Conservation (phyloP, 495 filamentous ascomycete genomes). For the Mycothermus thermophilus region DNA sequence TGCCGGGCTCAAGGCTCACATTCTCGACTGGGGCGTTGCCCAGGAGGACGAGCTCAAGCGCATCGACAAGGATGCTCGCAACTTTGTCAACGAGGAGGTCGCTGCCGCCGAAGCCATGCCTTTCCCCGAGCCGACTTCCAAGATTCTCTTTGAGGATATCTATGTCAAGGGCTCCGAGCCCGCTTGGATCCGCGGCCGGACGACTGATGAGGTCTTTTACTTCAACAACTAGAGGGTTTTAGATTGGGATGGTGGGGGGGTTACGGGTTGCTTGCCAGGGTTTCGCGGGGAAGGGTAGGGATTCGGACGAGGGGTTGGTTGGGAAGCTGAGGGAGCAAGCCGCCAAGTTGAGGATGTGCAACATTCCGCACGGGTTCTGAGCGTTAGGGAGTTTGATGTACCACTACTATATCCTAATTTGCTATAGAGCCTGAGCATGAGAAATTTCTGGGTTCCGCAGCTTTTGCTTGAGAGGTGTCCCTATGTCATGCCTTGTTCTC, state of each 20-base stretch:
- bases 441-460: constrained; percentile 1
- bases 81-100: constrained; percentile 78
- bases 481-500: too few relatives aligned
- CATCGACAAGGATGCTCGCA: constrained; percentile 84
- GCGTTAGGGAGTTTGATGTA: constrained; percentile 8
- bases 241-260: neutral
- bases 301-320: too few relatives aligned
- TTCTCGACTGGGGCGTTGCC: constrained; percentile 85
- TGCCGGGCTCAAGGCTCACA: constrained; percentile 92
- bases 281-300: too few relatives aligned
- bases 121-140: constrained; percentile 55
- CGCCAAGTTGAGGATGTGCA: too few relatives aligned
- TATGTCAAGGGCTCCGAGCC: constrained; percentile 90
- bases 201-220: constrained; percentile 88
- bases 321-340: too few relatives aligned
- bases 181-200: constrained; percentile 75
- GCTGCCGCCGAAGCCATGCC: constrained; percentile 77
- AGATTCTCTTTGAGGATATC: constrained; percentile 91
- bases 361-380: too few relatives aligned
- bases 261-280: neutral
- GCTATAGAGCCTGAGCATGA: constrained; percentile 14
- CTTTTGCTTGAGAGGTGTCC: neutral
- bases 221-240: constrained; percentile 27
- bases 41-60: constrained; percentile 93
- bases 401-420: constrained; percentile 16